Evolutionary conservation across 139 green algal genomes (phyloP), one percentile per base, ranked within the genome.

Genomic region (Chlorella sp.): DNA sequence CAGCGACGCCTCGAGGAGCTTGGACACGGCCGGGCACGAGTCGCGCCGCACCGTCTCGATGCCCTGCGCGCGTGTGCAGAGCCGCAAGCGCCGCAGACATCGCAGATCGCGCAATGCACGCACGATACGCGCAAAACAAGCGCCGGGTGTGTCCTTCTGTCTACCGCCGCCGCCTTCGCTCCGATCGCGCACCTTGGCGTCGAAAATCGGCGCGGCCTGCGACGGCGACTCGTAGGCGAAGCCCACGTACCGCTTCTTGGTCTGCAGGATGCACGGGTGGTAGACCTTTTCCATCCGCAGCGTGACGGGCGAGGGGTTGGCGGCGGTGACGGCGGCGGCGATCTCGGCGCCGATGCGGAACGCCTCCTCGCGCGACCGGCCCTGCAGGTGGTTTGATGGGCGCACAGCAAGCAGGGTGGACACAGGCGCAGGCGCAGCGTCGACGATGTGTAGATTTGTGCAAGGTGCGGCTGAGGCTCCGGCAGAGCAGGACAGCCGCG

Each of bases 191-290:
- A 72, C 74, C 83, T 96, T 96, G 59, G 92, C 91, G 62, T 97
- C 91, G 33, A 96, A 90, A 23, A 71, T 55, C 5, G 78, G 82
- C 5, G 3, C 4, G 10, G 27, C 24, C 86, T 96, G 92, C 0
- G 35, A 31, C 0, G 91, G 83, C 0, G 74, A 79, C 82, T 97
- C 93, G 77, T 95, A 97, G 61, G 81, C 82, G 69, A 89, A 90
- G 3, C 95, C 95, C 55, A 98, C 95, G 76, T 99, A 99, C 26
- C 95, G 90, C 88, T 99, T 99, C 88, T 99, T 99, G 67, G 94
- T 93, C 62, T 93, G 83, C 67, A 98, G 91, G 22, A 98, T 73
- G 82, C 93, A 97, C 26, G 92, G 91, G 59, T 94, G 87, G 83
- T 98, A 98, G 65, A 97, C 91, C 85, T 99, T 99, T 76, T 99